Base-by-base conservation (phyloP, 1,139 yeast genomes). In the Geotrichum restrictum region DNA sequence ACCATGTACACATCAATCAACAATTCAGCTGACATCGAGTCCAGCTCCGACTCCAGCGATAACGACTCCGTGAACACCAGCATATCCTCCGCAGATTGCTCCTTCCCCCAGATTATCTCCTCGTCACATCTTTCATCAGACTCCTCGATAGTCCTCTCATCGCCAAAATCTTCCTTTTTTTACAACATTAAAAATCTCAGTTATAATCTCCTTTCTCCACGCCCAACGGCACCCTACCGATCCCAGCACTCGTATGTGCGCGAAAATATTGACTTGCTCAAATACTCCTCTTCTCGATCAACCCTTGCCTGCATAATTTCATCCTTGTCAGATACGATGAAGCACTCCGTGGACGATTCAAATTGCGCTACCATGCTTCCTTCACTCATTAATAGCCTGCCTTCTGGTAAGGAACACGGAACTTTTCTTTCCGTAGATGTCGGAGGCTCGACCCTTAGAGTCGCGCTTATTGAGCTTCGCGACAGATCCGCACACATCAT, bases 391-490 rank as follows among this genome's bases (percentile, higher is more conserved):
- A 81, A 87, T 2, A 74, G 75, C 8, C 75, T 85, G 57, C 96
- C 96, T 24, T 75, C 77, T 32, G 96, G 96, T 48, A 72, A 77
- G 48, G 96, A 88, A 65, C 70, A 70, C 45, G 96, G 96, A n/a
- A 73, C 83, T 42, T 79, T 73, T 58, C 72, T 88, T 56, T 94
- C 95, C 45, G 88, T 88, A 19, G 95, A 86, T 65, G 75, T 87
- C 48, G 95, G 95, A 57, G 95, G 95, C 42, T 60, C 65, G 16
- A 62, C 61, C 13, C 83, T 88, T 67, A 75, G 96, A 64, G 91
- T 87, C 19, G 88, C 95, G 59, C 83, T 94, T 13, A 85, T 87
- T 38, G 65, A 76, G 33, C 74, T 88, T 60, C 73, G 77, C 48
- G 94, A 94, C 40, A 82, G 82, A 62, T 85, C 82, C 61, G 78